These are phyloP conservation scores for Dalbergia cochinchinensis DNA, from an alignment of 306 rosid genomes.

Conservation along the genomic window DNA sequence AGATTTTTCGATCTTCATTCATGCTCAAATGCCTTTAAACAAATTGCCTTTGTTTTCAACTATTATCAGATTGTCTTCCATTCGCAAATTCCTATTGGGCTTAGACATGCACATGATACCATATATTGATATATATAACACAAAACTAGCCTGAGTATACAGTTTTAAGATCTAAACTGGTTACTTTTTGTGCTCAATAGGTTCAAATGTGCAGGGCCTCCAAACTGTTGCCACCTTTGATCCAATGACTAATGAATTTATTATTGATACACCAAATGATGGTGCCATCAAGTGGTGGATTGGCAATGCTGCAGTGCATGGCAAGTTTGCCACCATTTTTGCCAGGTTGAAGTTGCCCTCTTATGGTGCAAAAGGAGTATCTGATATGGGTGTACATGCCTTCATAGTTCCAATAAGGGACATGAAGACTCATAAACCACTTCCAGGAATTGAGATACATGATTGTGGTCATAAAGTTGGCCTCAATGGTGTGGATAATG, in stretches of 20 bases:
- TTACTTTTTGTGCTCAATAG: constrained; percentile 54
- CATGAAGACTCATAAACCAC: constrained; percentile 84
- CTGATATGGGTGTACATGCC: constrained; percentile 99
- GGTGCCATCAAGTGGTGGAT: constrained; percentile 99
- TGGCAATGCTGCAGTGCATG: constrained; percentile 99
- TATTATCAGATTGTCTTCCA: constrained; percentile 9
- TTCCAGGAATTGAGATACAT: constrained; percentile 92
- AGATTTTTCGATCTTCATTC: too few relatives aligned
- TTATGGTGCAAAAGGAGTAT: constrained; percentile 64
- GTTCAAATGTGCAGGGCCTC: constrained; percentile 97
- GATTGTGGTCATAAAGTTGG: constrained; percentile 98
- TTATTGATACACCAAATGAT: constrained; percentile 88
- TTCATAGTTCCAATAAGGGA: constrained; percentile 95
- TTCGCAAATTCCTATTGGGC: background rate
- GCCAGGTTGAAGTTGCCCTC: constrained; percentile 82
- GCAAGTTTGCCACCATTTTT: constrained; percentile 92
- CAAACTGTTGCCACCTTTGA: constrained; percentile 91
- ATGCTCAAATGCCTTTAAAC: background rate
- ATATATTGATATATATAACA: background rate
- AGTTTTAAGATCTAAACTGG: constrained; percentile 28
- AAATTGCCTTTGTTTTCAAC: background rate
- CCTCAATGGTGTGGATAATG: constrained; percentile 95
- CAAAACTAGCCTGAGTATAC: background rate
- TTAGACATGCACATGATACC: background rate
- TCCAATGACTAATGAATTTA: constrained; percentile 80